Percentiles rank a stretch among this genome's conserved stretches.
Conservation (phyloP, 768 basidiomycete genomes). For the Mycena indigotica region DNA sequence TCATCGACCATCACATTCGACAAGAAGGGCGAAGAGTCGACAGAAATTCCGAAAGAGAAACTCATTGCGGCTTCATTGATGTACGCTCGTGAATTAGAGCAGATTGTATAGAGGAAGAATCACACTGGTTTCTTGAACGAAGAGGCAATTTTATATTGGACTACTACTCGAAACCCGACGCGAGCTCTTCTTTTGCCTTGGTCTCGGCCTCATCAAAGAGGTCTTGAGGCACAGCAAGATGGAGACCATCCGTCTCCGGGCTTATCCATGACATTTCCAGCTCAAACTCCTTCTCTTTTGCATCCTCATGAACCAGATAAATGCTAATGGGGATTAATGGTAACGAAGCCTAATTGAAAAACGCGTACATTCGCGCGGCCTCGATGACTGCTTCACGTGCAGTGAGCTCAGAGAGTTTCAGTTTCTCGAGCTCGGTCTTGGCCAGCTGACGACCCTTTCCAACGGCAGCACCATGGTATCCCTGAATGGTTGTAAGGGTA, state of each 20-base stretch:
- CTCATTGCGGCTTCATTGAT: slow-evolving; percentile 75
- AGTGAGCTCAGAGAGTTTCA: slow-evolving; percentile 80
- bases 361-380: slow-evolving; percentile 89
- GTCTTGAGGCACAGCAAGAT: slow-evolving; percentile 84
- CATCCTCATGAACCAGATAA: slow-evolving; percentile 95
- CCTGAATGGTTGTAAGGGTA: slow-evolving; percentile 56
- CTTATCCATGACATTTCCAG: slow-evolving; percentile 98
- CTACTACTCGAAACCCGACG: slow-evolving; percentile 53
- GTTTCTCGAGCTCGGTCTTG: slow-evolving; percentile 97
- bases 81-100: slow-evolving; percentile 88
- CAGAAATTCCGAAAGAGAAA: slow-evolving; percentile 84
- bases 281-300: slow-evolving; percentile 98
- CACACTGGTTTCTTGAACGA: background rate
- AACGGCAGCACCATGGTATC: slow-evolving; percentile 94
- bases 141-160: slow-evolving; percentile 14
- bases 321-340: slow-evolving; percentile 57
- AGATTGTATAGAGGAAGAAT: slow-evolving; percentile 66
- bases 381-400: slow-evolving; percentile 86
- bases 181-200: slow-evolving; percentile 84
- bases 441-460: slow-evolving; percentile 98
- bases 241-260: slow-evolving; percentile 76
- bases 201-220: slow-evolving; percentile 82
- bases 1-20: slow-evolving; percentile 74
- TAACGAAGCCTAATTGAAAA: background rate
- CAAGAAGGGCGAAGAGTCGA: slow-evolving; percentile 77